Evolutionary conservation across 2,329 filamentous ascomycete genomes (phyloP), one percentile per base, ranked within the genome.

Genomic region (Trichothecium sympodiale): DNA sequence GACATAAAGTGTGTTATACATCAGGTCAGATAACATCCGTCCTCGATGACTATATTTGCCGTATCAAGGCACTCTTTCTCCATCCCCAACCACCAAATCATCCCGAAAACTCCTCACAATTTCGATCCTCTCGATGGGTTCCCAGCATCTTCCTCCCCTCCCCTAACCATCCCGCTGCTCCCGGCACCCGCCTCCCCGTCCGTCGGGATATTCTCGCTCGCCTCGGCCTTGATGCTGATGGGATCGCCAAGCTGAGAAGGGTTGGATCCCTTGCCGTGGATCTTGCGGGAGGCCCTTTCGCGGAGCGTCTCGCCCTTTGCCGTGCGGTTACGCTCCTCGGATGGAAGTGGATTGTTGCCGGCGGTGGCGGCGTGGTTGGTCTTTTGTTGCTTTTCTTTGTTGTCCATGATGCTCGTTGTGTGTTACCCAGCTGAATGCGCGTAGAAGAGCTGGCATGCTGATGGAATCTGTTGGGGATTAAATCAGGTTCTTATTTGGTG

Each of bases 241-340:
- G 59, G 59, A 33, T 62, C 60, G 18, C 58, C 59, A 7, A 62
- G 46, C 43, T 55, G 54, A 35, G 52, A 54, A 5, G 57, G 56
- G 41, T 66, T 52, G 10, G 53, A 52, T 34, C 43, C 41, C 4
- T 50, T 43, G 26, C 52, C 53, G 15, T 53, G 43, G 4, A 52
- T 31, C 31, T 52, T 49, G 41, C 53, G 34, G 17, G 33, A 15
- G 12, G 38, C 41, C 26, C 40, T 42, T n/a, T 39, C 35, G 13
- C 41, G 38, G 3, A 42, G 38, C 10, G 35, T 38, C 31, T 42
- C 41, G 28, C 40, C 40, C 14, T 34, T 15, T 9, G 34, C 28
- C 12, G 29, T 31, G 10, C 34, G 18, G 15, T 32, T 25, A 5
- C 40, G 40, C 29, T 34, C 17, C 17, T 33, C 40, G 14, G 37